These are phyloP conservation scores for Phaeosphaeriaceae sp. DNA, from an alignment of 2,329 filamentous ascomycete species.

Conservation along the genomic window DNA sequence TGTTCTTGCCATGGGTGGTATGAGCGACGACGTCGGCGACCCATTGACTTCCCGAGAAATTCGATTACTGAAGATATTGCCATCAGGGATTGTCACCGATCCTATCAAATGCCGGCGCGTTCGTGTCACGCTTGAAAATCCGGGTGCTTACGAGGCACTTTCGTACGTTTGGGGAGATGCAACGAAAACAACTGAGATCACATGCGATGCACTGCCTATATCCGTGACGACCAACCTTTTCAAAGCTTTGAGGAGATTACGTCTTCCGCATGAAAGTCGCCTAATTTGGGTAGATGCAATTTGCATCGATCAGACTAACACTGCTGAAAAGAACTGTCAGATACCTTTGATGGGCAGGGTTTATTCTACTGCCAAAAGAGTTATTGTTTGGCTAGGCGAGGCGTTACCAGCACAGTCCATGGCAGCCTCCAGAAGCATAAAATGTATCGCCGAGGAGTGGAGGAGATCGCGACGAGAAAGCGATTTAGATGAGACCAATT, in stretches of 20 bases:
- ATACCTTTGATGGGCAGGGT: conserved; percentile 20
- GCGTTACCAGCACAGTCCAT: not conserved
- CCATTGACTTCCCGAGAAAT: no score
- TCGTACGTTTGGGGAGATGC: conserved; percentile 13
- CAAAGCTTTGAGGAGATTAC: conserved; percentile 5
- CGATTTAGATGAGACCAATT: not conserved
- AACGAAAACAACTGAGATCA: not conserved
- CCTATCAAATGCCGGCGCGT: no score
- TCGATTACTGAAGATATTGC: no score
- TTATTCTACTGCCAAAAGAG: conserved; percentile 11
- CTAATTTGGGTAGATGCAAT: conserved; percentile 20
- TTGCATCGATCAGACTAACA: conserved; percentile 19
- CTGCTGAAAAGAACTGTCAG: conserved; percentile 13
- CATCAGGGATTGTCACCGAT: no score
- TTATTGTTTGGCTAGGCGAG: conserved; percentile 22
- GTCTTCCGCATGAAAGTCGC: not conserved
- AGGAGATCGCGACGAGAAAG: no score
- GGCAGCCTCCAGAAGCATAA: not conserved
- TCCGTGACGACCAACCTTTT: not conserved
- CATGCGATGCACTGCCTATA: conserved; percentile 1
- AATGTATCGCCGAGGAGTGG: not conserved
- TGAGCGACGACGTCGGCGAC: no score
- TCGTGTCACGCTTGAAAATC: no score
- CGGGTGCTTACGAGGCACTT: conserved; percentile 7
- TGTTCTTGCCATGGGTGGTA: no score